These are phyloP conservation scores for Zygosaccharomyces sapae DNA, from an alignment of 1,139 yeast species.

Conservation along the genomic window DNA sequence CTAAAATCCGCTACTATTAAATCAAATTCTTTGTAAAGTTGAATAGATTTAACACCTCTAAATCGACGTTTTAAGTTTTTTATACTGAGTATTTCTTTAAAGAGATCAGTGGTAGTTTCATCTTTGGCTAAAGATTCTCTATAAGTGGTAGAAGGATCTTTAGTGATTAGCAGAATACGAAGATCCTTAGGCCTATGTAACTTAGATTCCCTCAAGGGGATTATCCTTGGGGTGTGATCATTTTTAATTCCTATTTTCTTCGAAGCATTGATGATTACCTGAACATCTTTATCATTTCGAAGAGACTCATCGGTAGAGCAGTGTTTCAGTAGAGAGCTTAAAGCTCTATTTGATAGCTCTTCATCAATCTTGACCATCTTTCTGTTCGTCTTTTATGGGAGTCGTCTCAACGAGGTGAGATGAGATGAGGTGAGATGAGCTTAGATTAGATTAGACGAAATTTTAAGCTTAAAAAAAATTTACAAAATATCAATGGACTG, in stretches of 20 bases:
- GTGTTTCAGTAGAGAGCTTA: slow-evolving; percentile 25
- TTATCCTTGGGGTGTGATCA: slow-evolving; percentile 61
- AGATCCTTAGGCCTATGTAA: slow-evolving; percentile 46
- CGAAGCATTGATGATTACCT: slow-evolving; percentile 52
- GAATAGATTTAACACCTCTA: slow-evolving; percentile 44
- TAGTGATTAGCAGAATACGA: slow-evolving; percentile 57
- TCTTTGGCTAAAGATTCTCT: slow-evolving; percentile 43
- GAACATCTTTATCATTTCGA: slow-evolving; percentile 37
- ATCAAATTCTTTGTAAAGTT: slow-evolving; percentile 57
- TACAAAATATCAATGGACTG: slow-evolving; percentile 4
- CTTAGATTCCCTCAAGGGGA: slow-evolving; percentile 52
- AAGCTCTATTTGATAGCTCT: slow-evolving; percentile 21
- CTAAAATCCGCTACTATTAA: slow-evolving; percentile 65
- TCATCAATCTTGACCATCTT: slow-evolving; percentile 5
- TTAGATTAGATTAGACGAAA: slow-evolving; percentile 2
- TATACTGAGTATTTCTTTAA: slow-evolving; percentile 54
- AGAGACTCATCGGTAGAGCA: slow-evolving; percentile 26
- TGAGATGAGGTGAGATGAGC: slow-evolving; percentile 5
- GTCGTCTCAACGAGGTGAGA: background rate
- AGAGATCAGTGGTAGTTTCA: slow-evolving; percentile 53
- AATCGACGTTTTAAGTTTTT: slow-evolving; percentile 51
- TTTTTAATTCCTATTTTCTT: slow-evolving; percentile 46
- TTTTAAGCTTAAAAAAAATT: slow-evolving; percentile 4
- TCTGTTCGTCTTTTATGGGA: background rate
- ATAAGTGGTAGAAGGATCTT: slow-evolving; percentile 60